A percentile compares a stretch with the other conserved stretches of the same genome.
phyloP scores from a whole-genome alignment of 2,329 filamentous ascomycete species.

The Pseudogymnoascus sp. region DNA sequence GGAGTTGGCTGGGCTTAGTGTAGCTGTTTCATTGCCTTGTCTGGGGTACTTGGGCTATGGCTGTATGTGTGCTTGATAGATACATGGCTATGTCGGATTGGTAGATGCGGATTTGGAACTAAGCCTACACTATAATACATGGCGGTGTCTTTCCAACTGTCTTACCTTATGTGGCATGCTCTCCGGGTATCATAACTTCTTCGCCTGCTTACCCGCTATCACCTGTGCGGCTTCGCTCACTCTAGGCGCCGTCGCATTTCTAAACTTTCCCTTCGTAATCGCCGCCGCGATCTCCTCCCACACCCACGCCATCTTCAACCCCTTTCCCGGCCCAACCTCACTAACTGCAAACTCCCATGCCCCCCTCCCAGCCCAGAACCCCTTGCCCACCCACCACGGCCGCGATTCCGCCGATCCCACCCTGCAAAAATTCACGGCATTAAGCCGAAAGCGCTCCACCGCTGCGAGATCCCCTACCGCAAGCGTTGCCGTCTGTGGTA shows the following conservation, averaged over 20 bases:
- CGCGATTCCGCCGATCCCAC: background rate
- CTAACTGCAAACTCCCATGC: background rate
- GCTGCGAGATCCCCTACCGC: background rate
- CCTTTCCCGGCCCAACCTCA: background rate
- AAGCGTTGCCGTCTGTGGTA: conserved; percentile 20
- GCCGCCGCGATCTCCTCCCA: conserved; percentile 14
- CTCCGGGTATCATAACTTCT: background rate
- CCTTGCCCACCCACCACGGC: conserved; percentile 3
- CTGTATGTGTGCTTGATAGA: background rate
- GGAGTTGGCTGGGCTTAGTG: background rate
- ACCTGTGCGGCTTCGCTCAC: conserved; percentile 22
- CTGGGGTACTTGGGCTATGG: background rate
- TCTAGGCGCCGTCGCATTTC: conserved; percentile 18
- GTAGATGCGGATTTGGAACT: background rate
- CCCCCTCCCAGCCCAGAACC: background rate
- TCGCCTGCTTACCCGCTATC: conserved; percentile 12
- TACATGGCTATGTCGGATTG: background rate
- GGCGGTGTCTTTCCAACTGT: background rate
- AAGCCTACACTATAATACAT: conserved; percentile 5
- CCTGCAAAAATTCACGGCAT: background rate
- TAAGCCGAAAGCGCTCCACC: background rate
- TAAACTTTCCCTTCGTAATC: conserved; percentile 10
- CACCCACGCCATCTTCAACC: conserved; percentile 14
- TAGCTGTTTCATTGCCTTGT: background rate
- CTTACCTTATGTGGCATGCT: background rate